These are phyloP conservation scores for Cladosporium oxysporum DNA, from an alignment of 2,329 filamentous ascomycete genomes.

Conservation along the genomic window DNA sequence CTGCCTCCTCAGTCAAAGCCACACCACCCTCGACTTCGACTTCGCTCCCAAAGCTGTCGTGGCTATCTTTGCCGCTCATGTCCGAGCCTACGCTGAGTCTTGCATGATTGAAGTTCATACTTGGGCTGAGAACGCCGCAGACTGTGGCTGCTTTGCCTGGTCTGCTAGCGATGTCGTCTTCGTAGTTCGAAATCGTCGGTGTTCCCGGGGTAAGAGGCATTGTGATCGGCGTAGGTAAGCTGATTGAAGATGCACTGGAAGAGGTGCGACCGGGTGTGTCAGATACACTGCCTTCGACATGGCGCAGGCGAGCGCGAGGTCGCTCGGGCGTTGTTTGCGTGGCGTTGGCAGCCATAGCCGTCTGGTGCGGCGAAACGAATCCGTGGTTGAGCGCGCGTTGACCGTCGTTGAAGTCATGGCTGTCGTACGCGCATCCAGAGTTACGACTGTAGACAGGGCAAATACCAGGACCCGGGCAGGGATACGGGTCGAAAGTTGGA, in stretches of 20 bases:
- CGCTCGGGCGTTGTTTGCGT: conserved; percentile 9
- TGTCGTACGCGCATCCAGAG: conserved; percentile 35
- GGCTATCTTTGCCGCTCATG: conserved; percentile 23
- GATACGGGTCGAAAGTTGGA: conserved; percentile 26
- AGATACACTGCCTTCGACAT: conserved; percentile 22
- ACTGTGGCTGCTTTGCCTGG: conserved; percentile 25
- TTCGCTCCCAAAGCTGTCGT: conserved; percentile 35
- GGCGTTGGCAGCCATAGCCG: not conserved
- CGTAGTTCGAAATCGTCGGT: conserved; percentile 24
- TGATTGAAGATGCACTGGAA: conserved; percentile 36
- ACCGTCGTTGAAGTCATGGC: conserved; percentile 33
- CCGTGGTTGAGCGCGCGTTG: conserved; percentile 33
- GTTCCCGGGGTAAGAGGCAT: conserved; percentile 25
- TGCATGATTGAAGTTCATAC: conserved; percentile 19
- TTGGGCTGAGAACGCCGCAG: conserved; percentile 21
- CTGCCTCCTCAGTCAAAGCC: conserved; percentile 59
- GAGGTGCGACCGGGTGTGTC: conserved; percentile 32
- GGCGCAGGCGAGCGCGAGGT: conserved; percentile 22
- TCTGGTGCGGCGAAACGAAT: conserved; percentile 17
- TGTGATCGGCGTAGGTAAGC: conserved; percentile 31
- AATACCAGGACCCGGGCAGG: conserved; percentile 31
- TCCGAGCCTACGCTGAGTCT: conserved; percentile 1
- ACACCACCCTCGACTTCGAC: conserved; percentile 55
- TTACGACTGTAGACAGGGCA: conserved; percentile 32
- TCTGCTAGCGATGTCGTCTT: conserved; percentile 22